Percentiles rank a stretch among this genome's conserved stretches.
phyloP scores from a whole-genome alignment of 257 asterid species.

The Agastache rugosa region DNA sequence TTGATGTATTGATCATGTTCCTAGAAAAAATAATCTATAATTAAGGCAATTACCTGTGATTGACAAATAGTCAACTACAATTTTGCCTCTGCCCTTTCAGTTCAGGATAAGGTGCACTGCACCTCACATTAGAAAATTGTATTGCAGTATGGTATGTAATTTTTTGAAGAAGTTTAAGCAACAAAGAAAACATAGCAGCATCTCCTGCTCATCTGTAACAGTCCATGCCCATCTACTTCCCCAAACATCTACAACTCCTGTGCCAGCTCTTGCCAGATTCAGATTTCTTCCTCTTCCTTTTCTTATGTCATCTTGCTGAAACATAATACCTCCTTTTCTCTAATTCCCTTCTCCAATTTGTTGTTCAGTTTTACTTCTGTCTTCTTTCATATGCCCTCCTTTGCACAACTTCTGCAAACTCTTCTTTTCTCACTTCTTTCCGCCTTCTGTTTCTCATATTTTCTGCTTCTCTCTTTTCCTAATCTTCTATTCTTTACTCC shows the following conservation, averaged over 20 bases:
- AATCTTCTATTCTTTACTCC: neutral
- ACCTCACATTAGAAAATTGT: neutral
- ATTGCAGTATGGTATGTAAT: neutral
- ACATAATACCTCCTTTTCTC: neutral
- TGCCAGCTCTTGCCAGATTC: neutral
- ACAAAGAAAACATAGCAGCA: neutral
- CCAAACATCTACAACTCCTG: neutral
- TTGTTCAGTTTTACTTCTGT: slow-evolving; percentile 13
- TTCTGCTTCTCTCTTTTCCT: neutral
- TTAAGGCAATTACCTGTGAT: neutral
- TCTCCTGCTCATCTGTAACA: slow-evolving; percentile 7
- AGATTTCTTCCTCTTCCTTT: neutral
- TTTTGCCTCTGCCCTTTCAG: neutral
- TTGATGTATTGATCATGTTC: neutral
- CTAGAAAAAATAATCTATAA: neutral
- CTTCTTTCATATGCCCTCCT: neutral
- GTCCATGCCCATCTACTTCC: neutral
- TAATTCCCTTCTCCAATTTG: neutral
- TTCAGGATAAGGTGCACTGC: neutral
- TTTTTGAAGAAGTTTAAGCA: neutral
- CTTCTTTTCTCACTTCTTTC: neutral
- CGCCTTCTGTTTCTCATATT: neutral
- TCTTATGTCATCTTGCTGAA: neutral
- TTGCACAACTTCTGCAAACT: neutral
- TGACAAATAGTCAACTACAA: slow-evolving; percentile 12